Conservation (phyloP, 495 filamentous ascomycete genomes). For the Parachaetomium inaequale region DNA sequence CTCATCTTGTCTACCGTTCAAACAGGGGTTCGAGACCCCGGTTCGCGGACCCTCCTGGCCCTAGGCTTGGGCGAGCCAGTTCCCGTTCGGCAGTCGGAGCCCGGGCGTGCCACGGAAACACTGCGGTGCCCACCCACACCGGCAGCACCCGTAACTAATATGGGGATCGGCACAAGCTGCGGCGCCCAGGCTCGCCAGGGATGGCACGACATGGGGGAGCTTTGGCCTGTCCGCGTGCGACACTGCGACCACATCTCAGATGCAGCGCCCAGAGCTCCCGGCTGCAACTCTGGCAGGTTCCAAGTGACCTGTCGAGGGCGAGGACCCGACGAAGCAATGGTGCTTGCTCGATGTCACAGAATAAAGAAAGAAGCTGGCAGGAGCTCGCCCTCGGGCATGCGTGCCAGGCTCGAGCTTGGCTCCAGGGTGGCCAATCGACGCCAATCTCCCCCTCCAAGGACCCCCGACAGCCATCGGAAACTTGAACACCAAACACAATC, state of each 20-base stretch:
- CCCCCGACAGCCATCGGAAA: background rate
- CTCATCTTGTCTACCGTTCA: background rate
- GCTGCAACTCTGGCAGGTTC: background rate
- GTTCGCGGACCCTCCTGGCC: background rate
- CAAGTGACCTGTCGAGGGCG: background rate
- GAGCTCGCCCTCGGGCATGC: background rate
- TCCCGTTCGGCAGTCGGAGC: background rate
- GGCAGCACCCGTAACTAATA: background rate
- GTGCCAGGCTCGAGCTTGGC: too few species aligned
- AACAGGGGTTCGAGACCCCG: background rate
- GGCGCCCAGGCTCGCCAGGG: background rate
- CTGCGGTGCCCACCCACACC: background rate
- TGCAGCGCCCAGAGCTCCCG: background rate
- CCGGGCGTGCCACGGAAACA: background rate
- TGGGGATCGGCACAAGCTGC: constrained; percentile 12
- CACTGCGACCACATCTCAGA: background rate
- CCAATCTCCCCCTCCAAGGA: background rate
- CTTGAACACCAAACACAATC: background rate
- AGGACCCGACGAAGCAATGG: background rate
- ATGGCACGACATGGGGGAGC: background rate
- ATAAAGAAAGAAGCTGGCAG: background rate
- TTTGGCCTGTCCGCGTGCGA: background rate
- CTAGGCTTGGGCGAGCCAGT: background rate
- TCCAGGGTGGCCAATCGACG: background rate
- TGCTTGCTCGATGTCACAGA: background rate